Percentiles rank a stretch among this genome's conserved stretches.
phyloP scores from a whole-genome alignment of 2,329 filamentous ascomycete species.

The Aspergillus ibericus region DNA sequence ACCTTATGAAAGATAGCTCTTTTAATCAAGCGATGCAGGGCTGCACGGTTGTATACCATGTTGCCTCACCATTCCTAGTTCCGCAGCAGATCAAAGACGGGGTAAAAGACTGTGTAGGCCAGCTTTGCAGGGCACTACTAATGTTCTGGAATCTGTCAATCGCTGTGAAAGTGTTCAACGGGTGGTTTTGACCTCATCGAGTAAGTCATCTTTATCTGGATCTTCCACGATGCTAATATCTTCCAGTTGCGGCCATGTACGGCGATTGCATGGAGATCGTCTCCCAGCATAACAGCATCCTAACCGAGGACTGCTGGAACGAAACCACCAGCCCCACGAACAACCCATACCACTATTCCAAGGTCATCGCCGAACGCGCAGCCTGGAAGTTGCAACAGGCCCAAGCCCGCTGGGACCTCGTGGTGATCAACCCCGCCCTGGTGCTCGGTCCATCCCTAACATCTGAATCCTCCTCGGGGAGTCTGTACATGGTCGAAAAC shows the following conservation, averaged over 20 bases:
- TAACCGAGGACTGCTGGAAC: conserved; percentile 26
- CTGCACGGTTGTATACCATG: conserved; percentile 35
- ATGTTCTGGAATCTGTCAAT: conserved; percentile 27
- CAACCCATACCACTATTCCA: conserved; percentile 30
- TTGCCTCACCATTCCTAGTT: conserved; percentile 37
- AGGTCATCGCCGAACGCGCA: conserved; percentile 28
- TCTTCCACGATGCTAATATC: too few species aligned
- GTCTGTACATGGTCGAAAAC: conserved; percentile 27
- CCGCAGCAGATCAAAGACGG: conserved; percentile 27
- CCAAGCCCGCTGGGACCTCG: conserved; percentile 28
- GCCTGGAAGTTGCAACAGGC: conserved; percentile 24
- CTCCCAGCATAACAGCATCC: conserved; percentile 16
- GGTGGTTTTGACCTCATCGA: conserved; percentile 29
- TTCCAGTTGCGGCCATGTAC: conserved; percentile 23
- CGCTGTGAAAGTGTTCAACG: conserved; percentile 23
- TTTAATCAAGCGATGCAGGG: conserved; percentile 31
- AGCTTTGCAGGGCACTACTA: conserved; percentile 26
- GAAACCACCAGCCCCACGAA: conserved; percentile 25
- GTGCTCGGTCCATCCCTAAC: conserved; percentile 26
- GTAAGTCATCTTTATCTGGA: neutral
- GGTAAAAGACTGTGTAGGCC: conserved; percentile 27
- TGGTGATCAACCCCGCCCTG: conserved; percentile 27
- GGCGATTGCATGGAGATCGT: conserved; percentile 27
- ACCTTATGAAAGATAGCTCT: conserved; percentile 29
- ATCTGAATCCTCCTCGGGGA: conserved; percentile 24